phyloP scores from a whole-genome alignment of 2,329 filamentous ascomycete species.

The Sporothrix phasma region DNA sequence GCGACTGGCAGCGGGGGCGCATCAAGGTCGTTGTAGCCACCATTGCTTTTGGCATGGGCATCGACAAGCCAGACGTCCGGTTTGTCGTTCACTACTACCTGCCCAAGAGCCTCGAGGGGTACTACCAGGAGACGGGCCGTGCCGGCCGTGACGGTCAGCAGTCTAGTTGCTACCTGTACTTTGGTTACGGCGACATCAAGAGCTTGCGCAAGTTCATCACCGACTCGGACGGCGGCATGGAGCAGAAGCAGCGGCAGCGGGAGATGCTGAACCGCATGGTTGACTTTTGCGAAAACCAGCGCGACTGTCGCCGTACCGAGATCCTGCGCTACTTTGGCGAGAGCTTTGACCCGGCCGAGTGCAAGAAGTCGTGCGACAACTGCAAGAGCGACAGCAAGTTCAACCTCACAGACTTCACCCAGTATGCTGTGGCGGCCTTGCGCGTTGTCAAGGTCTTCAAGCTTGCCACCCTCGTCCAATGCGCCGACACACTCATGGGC shows the following conservation, averaged over 20 bases:
- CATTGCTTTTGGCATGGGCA: conserved; percentile 99
- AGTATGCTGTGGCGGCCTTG: conserved; percentile 62
- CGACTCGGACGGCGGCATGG: conserved; percentile 63
- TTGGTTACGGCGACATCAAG: conserved; percentile 66
- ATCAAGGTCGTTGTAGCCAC: conserved; percentile 92
- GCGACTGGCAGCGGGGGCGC: conserved; percentile 68
- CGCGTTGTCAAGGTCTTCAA: conserved; percentile 51
- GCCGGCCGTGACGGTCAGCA: conserved; percentile 82
- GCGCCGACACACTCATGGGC: conserved; percentile 75
- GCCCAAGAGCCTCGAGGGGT: conserved; percentile 92
- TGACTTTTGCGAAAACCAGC: conserved; percentile 80
- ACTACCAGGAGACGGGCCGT: conserved; percentile 95
- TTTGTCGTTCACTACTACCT: conserved; percentile 92
- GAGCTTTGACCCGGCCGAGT: conserved; percentile 61
- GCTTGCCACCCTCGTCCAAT: conserved; percentile 65
- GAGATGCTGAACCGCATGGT: conserved; percentile 79
- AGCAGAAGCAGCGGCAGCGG: conserved; percentile 71
- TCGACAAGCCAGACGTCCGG: conserved; percentile 92
- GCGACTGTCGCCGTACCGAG: conserved; percentile 77
- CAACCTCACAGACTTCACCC: conserved; percentile 65
- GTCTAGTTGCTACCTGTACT: conserved; percentile 87
- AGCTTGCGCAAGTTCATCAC: conserved; percentile 72
- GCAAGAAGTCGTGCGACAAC: conserved; percentile 75
- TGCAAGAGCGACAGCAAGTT: conserved; percentile 66
- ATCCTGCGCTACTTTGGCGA: conserved; percentile 94